Evolutionary conservation across 2,329 filamentous ascomycete genomes (phyloP).

Genomic region (Dendryphion nanum): DNA sequence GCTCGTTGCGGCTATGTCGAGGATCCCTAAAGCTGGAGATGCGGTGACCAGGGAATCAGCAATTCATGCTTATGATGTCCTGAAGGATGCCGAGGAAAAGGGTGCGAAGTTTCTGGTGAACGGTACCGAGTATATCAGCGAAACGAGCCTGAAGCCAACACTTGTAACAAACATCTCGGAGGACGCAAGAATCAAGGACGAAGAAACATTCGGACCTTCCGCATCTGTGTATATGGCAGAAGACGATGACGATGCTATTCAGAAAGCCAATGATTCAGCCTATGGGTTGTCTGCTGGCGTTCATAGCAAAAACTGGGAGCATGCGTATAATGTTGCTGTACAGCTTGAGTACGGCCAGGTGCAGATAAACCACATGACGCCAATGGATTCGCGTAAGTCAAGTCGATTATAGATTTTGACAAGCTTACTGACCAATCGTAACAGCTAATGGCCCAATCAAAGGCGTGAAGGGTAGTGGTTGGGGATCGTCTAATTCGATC

Average conservation of each 20-base stretch:
- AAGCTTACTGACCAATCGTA: background rate
- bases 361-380: slow-evolving; percentile 10
- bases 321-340: slow-evolving; percentile 39
- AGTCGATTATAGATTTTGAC: background rate
- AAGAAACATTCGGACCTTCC: slow-evolving; percentile 73
- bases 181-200: slow-evolving; percentile 69
- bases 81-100: slow-evolving; percentile 53
- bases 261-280: slow-evolving; percentile 77
- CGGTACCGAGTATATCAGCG: slow-evolving; percentile 38
- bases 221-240: slow-evolving; percentile 66
- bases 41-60: slow-evolving; percentile 35
- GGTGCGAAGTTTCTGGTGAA: slow-evolving; percentile 57
- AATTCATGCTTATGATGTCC: slow-evolving; percentile 39
- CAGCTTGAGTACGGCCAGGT: slow-evolving; percentile 54
- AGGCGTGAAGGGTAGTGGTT: slow-evolving; percentile 16
- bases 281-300: slow-evolving; percentile 72
- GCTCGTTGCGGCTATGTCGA: slow-evolving; percentile 43
- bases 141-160: slow-evolving; percentile 56
- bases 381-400: slow-evolving; percentile 4
- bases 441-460: slow-evolving; percentile 10
- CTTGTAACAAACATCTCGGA: slow-evolving; percentile 63
- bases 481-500: slow-evolving; percentile 16
- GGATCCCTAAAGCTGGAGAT: slow-evolving; percentile 40
- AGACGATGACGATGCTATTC: slow-evolving; percentile 66
- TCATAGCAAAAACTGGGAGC: slow-evolving; percentile 63